Evolutionary conservation across 352 stramenopile species (phyloP), one percentile per base, ranked within the genome.

Genomic region (Globisporangium emineosum): DNA sequence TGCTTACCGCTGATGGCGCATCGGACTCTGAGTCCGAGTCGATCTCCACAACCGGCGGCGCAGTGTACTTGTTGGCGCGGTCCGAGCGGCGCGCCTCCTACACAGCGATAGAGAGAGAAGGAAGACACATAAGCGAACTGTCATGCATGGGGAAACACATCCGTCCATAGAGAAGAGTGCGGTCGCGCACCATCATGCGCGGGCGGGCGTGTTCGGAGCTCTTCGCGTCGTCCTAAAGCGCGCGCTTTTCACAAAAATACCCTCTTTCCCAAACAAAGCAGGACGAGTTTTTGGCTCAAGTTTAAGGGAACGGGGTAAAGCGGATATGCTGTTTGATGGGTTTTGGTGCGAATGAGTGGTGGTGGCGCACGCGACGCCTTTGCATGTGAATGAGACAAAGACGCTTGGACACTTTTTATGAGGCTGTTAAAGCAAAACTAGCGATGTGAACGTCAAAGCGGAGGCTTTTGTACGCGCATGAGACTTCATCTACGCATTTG

Each of bases 11-110:
- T 56, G n/a, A 29, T 27, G 21, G 30, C 12, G 32, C n/a, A 35
- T 65, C 56, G 4, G 49, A 64, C n/a, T 67, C 66, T 29, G 66
- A 69, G 27, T 72, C 66, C 27, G 65, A 65, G 21, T 64, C 37
- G 62, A 65, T 69, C 40, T 68, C 66, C 25, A 71, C 56, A 30
- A 67, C 29, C 35, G 56, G 27, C 15, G 57, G 19, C 25, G 27
- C 49, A 27, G 29, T 64, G 43, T 57, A 25, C 56, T 63, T 35
- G 42, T 33, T 23, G 40, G 30, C 40, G 35, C 42, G 27, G 19
- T 59, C 40, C 57, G 64, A 45, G 57, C 49, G 56, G 21, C 50
- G 57, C 29, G 52, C 29, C 21, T 43, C 64, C 30, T 63, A 30
- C 6, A 5, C 21, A n/a, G 0, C 21, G 27, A 19, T 9, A 64